Evolutionary conservation across 169 alveolate genomes (phyloP).

Genomic region (Plasmodium cynomolgi): DNA sequence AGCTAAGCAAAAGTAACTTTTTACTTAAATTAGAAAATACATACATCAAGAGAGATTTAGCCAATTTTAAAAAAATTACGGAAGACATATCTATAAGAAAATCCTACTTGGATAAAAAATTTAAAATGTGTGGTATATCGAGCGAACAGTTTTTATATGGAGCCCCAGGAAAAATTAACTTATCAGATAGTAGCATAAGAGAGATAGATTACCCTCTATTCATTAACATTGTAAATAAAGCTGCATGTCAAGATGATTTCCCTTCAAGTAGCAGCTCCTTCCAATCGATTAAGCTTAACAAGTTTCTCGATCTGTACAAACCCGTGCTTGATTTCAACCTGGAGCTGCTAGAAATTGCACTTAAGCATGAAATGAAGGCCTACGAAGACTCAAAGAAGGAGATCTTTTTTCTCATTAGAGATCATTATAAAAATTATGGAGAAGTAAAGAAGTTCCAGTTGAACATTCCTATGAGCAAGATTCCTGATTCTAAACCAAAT

Average conservation of each 20-base stretch:
- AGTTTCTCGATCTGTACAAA: conserved; percentile 28
- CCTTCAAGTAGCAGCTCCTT: background rate
- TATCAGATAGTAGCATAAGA: conserved; percentile 43
- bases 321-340: conserved; percentile 68
- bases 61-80: conserved; percentile 28
- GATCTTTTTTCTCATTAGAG: conserved; percentile 18
- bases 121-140: conserved; percentile 24
- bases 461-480: conserved; percentile 21
- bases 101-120: conserved; percentile 34
- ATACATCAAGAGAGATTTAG: conserved; percentile 36
- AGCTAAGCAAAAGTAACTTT: conserved; percentile 15
- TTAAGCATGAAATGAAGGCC: background rate
- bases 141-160: conserved; percentile 28
- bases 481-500: conserved; percentile 57
- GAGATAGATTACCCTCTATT: conserved; percentile 20
- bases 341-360: conserved; percentile 3
- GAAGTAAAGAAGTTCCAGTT: background rate
- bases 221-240: conserved; percentile 16
- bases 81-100: conserved; percentile 28
- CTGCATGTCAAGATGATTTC: background rate
- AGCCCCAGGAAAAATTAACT: conserved; percentile 39
- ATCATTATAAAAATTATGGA: conserved; percentile 1
- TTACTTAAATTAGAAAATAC: conserved; percentile 53
- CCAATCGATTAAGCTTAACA: background rate
- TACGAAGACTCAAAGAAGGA: conserved; percentile 24